phyloP scores from a whole-genome alignment of 768 basidiomycete genomes.

The Tulasnella calospora region DNA sequence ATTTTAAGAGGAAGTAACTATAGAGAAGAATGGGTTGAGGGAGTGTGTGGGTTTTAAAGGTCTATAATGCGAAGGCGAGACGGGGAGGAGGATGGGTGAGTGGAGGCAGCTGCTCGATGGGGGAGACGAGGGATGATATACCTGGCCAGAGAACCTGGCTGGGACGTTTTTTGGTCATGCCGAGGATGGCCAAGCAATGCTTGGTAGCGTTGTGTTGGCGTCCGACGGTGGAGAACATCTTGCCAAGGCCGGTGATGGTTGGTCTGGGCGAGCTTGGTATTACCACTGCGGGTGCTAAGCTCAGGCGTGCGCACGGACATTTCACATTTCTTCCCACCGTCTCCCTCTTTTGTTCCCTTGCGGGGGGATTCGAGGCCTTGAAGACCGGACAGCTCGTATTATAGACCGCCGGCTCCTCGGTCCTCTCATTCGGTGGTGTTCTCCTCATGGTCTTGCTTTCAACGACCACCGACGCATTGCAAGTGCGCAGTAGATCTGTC shows the following conservation, averaged over 20 bases:
- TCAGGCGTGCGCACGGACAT: neutral
- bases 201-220: neutral
- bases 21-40: neutral
- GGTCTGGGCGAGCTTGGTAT: conserved; percentile 5
- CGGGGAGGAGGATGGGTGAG: neutral
- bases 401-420: too few species aligned
- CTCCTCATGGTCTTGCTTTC: too few species aligned
- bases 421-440: too few species aligned
- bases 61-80: neutral
- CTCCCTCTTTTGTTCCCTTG: neutral
- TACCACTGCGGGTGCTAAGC: neutral
- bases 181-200: neutral
- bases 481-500: too few species aligned
- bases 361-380: neutral
- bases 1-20: neutral
- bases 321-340: neutral
- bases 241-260: neutral
- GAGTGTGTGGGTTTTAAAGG: neutral
- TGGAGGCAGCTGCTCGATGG: neutral
- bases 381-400: too few species aligned
- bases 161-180: neutral
- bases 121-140: neutral
- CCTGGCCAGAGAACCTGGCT: neutral
- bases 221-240: neutral
- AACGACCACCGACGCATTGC: too few species aligned